Evolutionary conservation across 129 eudicot species (phyloP), one percentile per base, ranked within the genome.

Genomic region (Tagetes patula): DNA sequence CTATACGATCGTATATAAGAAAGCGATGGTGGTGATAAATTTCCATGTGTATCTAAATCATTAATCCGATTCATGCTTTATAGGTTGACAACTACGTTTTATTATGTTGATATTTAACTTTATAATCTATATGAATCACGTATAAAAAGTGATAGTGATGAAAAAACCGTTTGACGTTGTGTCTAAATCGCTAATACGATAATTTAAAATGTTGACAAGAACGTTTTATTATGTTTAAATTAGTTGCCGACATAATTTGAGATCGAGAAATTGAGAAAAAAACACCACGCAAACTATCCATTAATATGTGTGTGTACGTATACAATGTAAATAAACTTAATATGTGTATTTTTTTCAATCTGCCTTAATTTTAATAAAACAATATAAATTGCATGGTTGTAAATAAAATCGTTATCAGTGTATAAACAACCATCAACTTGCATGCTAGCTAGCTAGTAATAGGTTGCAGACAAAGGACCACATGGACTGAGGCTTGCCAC

Each of bases 381-480:
- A 59, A 31, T 2, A 1, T 32, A 60, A 33, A 60, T 12, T 20
- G 20, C 45, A 61, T 12, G 13, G 37, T 56, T 8, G 9, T 6
- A 33, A 61, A 61, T 48, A 63, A 39, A 38, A 39, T 63, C 31
- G 45, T 63, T 14, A 40, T 38, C 69, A 63, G n/a, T 0, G 33
- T 63, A 6, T n/a, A 13, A 39, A 62, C 38, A 37, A 10, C 46
- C 47, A 63, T 39, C 69, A 40, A 39, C 47, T 63, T 63, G 69
- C 41, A 33, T 63, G 69, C 69, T 38, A 39, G 48, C 27, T 20
- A 20, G 27, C 27, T 63, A 9, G 69, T 38, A 14, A 39, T 38
- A 63, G 48, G 11, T 39, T 63, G 32, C 12, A 63, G 69, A 63
- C 69, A 63, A 39, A 63, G 69, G 68, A 39, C 48, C 10, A 14